These are phyloP conservation scores for Allodekkera sacchari DNA, from an alignment of 805 yeast species.

Conservation along the genomic window DNA sequence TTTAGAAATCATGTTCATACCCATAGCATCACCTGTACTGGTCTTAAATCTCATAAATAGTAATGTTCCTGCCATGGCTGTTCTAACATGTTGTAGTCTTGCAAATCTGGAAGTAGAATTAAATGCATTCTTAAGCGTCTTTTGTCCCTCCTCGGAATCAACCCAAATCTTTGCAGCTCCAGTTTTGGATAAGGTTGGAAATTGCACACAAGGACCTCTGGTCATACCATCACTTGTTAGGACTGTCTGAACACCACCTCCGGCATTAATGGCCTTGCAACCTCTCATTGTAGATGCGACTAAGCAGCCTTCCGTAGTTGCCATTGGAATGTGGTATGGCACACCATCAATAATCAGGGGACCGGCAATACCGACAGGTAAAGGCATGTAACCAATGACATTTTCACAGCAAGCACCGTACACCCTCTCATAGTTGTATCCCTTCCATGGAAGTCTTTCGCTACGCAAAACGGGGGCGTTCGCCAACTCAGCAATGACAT, in stretches of 20 bases:
- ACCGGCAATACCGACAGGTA: conserved; percentile 98
- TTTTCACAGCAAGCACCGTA: conserved; percentile 99
- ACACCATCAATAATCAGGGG: conserved; percentile 87
- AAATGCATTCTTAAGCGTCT: conserved; percentile 74
- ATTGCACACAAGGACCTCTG: conserved; percentile 95
- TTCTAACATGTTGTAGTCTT: conserved; percentile 79
- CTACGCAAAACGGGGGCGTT: conserved; percentile 72
- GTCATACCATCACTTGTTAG: conserved; percentile 97
- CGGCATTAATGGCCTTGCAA: conserved; percentile 94
- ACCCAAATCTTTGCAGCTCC: conserved; percentile 95
- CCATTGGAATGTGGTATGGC: conserved; percentile 93
- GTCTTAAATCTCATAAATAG: conserved; percentile 90
- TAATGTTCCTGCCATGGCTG: conserved; percentile 90
- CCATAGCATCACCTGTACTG: conserved; percentile 99
- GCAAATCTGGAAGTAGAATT: conserved; percentile 98
- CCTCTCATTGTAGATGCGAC: conserved; percentile 99
- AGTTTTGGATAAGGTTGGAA: conserved; percentile 74
- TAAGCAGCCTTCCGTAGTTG: conserved; percentile 97
- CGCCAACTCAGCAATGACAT: conserved; percentile 78
- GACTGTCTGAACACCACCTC: conserved; percentile 92
- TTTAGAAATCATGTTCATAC: conserved; percentile 99
- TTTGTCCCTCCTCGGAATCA: conserved; percentile 91
- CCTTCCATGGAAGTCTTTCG: conserved; percentile 64
- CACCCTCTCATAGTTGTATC: conserved; percentile 91
- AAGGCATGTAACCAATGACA: conserved; percentile 92